Conservation (phyloP, 345 rosid species). For the Carallia brachiata region DNA sequence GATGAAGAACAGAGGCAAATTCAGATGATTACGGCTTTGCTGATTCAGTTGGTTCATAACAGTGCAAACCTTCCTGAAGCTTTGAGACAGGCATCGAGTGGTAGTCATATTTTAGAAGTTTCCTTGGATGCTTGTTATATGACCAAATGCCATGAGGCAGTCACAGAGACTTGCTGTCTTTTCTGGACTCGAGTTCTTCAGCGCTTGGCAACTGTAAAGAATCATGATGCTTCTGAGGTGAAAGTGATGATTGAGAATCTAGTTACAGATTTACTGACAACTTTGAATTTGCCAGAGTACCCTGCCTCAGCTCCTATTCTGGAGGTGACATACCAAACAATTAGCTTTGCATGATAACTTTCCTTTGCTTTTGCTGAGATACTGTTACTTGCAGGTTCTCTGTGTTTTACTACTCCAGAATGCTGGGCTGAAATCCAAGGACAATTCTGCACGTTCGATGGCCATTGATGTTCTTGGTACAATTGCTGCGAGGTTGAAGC, state of each 20-base stretch:
- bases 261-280: slow-evolving; percentile 82
- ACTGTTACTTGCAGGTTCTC: slow-evolving; percentile 68
- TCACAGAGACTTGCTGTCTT: slow-evolving; percentile 88
- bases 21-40: slow-evolving; percentile 93
- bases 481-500: slow-evolving; percentile 87
- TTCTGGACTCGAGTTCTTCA: slow-evolving; percentile 98
- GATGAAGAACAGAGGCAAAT: slow-evolving; percentile 99
- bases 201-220: slow-evolving; percentile 76
- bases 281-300: slow-evolving; percentile 90
- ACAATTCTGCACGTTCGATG: slow-evolving; percentile 77
- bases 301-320: slow-evolving; percentile 90
- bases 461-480: slow-evolving; percentile 96
- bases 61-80: slow-evolving; percentile 89
- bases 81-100: slow-evolving; percentile 57
- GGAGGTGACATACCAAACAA: slow-evolving; percentile 54
- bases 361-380: slow-evolving; percentile 6
- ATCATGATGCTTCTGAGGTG: slow-evolving; percentile 91
- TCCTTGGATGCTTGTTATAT: slow-evolving; percentile 68
- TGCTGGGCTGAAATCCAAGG: slow-evolving; percentile 96
- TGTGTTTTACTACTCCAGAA: slow-evolving; percentile 93
- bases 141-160: slow-evolving; percentile 73
- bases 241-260: slow-evolving; percentile 91
- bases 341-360: not conserved
- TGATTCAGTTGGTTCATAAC: slow-evolving; percentile 90
- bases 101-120: slow-evolving; percentile 54